Evolutionary conservation across 1,284 basidiomycete genomes (phyloP).

Genomic region (Puccinia novopanici): DNA sequence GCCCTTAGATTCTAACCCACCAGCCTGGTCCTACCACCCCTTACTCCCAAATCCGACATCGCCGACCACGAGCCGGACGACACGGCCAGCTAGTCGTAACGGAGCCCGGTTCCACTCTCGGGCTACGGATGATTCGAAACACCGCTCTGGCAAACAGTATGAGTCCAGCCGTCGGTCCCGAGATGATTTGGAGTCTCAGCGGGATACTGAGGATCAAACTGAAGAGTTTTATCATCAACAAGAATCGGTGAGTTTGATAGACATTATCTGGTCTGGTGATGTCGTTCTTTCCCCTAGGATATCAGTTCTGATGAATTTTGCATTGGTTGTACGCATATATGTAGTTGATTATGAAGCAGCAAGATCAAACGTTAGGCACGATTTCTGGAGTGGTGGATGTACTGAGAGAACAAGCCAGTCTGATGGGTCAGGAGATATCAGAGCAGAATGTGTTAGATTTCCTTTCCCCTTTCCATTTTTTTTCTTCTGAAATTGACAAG

Average conservation of each 20-base stretch:
- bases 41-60: conserved; percentile 4
- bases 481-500: background rate
- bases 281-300: background rate
- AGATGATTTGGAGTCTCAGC: conserved; percentile 6
- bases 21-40: background rate
- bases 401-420: conserved; percentile 78
- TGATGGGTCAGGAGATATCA: conserved; percentile 83
- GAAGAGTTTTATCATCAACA: conserved; percentile 35
- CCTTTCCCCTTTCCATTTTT: conserved; percentile 42
- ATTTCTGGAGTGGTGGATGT: conserved; percentile 80
- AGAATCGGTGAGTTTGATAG: background rate
- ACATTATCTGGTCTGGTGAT: background rate
- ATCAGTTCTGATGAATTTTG: background rate
- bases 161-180: background rate
- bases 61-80: background rate
- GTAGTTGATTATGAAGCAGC: conserved; percentile 78
- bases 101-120: background rate
- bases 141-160: background rate
- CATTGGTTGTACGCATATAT: background rate
- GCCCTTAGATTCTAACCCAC: background rate
- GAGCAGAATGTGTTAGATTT: conserved; percentile 87
- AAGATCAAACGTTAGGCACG: conserved; percentile 79
- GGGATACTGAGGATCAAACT: background rate
- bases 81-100: no score
- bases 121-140: background rate